Percentiles rank a stretch among this genome's conserved stretches.
These are phyloP conservation scores for Pyrenochaeta sp. DNA, from an alignment of 2,329 filamentous ascomycete species.

Conservation along the genomic window DNA sequence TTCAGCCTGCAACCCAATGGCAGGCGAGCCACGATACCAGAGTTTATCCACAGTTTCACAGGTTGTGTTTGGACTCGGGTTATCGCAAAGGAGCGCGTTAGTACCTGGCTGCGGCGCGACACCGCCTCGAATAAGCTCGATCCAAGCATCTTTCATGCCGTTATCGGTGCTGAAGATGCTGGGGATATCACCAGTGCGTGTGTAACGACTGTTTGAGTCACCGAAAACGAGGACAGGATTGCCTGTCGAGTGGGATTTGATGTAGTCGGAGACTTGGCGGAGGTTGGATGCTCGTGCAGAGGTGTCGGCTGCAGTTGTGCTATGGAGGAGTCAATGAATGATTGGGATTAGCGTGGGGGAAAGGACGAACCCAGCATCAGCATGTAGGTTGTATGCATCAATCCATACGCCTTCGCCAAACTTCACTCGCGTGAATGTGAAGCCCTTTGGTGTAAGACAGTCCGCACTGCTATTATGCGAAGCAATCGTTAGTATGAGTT, in stretches of 20 bases:
- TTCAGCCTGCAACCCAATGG: slow-evolving; percentile 58
- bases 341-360: not conserved
- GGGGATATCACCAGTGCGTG: slow-evolving; percentile 63
- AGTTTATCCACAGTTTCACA: slow-evolving; percentile 76
- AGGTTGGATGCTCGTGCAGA: slow-evolving; percentile 67
- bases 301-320: slow-evolving; percentile 61
- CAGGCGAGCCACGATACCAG: slow-evolving; percentile 64
- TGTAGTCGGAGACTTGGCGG: slow-evolving; percentile 66
- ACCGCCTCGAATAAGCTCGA: slow-evolving; percentile 58
- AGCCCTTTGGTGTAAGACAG: slow-evolving; percentile 74
- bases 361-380: slow-evolving; percentile 66
- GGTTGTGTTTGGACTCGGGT: slow-evolving; percentile 59
- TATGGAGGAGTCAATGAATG: not conserved
- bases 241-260: slow-evolving; percentile 63
- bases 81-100: slow-evolving; percentile 60
- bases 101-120: slow-evolving; percentile 32
- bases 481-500: not conserved
- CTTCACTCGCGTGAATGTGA: slow-evolving; percentile 70
- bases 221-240: slow-evolving; percentile 71
- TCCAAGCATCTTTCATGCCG: slow-evolving; percentile 67
- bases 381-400: slow-evolving; percentile 72
- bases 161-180: slow-evolving; percentile 61
- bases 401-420: slow-evolving; percentile 64
- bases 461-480: slow-evolving; percentile 57
- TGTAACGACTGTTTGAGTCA: slow-evolving; percentile 73